Evolutionary conservation across 148 eudicot species (phyloP).

Genomic region (Chenopodium suecicum): DNA sequence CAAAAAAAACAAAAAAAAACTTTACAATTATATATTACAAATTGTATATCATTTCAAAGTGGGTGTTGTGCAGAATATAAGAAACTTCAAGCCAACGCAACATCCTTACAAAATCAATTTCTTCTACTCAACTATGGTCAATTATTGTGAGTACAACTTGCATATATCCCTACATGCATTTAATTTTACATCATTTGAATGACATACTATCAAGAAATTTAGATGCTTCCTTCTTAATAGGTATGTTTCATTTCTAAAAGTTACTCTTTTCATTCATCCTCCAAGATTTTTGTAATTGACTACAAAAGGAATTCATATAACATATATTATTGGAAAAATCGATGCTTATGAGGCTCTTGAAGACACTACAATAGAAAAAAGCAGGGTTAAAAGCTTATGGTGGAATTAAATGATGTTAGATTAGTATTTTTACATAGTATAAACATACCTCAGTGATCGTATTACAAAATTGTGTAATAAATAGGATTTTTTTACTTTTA

Average conservation of each 20-base stretch:
- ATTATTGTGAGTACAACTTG: background rate
- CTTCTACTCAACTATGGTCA: background rate
- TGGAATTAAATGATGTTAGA: background rate
- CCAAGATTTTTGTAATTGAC: too few species aligned
- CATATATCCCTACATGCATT: background rate
- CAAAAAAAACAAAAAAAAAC: too few species aligned
- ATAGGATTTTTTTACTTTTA: too few species aligned
- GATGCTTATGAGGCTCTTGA: background rate
- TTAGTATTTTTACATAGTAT: background rate
- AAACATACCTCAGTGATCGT: too few species aligned
- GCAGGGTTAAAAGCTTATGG: background rate
- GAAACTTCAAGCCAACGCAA: background rate
- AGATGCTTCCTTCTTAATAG: background rate
- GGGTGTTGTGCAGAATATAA: background rate
- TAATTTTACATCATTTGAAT: background rate
- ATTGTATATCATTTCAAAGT: too few species aligned
- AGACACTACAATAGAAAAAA: background rate
- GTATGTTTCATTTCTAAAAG: background rate
- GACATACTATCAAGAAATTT: background rate
- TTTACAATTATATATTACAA: too few species aligned
- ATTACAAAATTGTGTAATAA: too few species aligned
- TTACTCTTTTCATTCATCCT: too few species aligned
- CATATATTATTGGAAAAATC: background rate
- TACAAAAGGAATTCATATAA: too few species aligned
- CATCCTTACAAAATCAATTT: background rate